Percentiles rank a stretch among this genome's conserved stretches.
phyloP scores from a whole-genome alignment of 2,329 filamentous ascomycete genomes.

The Periconia macrospinosa region DNA sequence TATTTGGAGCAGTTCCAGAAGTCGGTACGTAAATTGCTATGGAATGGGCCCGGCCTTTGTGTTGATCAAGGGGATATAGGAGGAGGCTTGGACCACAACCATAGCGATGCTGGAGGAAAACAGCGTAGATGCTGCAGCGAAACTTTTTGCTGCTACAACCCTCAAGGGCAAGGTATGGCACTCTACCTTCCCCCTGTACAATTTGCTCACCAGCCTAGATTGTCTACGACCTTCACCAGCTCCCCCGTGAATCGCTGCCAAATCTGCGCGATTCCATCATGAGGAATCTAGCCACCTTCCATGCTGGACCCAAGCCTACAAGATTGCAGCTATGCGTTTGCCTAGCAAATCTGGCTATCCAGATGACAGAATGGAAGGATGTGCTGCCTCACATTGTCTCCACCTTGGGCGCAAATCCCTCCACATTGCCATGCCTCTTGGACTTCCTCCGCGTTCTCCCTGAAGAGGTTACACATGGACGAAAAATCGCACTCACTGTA shows the following conservation, averaged over 20 bases:
- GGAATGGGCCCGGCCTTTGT: constrained; percentile 13
- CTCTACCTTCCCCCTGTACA: not conserved
- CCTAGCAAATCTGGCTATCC: constrained; percentile 89
- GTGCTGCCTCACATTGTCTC: constrained; percentile 81
- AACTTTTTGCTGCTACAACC: constrained; percentile 94
- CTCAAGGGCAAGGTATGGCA: constrained; percentile 89
- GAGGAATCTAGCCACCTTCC: constrained; percentile 77
- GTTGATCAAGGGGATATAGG: constrained; percentile 53
- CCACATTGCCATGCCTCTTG: constrained; percentile 82
- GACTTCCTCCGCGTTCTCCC: constrained; percentile 96
- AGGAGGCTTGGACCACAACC: constrained; percentile 87
- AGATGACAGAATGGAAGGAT: constrained; percentile 95
- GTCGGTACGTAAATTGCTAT: constrained; percentile 67
- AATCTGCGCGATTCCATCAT: constrained; percentile 84
- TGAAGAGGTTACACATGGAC: constrained; percentile 98
- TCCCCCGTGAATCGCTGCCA: constrained; percentile 73
- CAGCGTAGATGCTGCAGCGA: constrained; percentile 77
- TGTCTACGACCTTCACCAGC: constrained; percentile 90
- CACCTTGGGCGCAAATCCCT: constrained; percentile 73
- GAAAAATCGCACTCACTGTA: constrained; percentile 99
- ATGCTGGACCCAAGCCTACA: constrained; percentile 73
- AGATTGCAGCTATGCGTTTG: constrained; percentile 93
- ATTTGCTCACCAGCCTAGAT: constrained; percentile 63
- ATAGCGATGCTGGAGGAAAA: constrained; percentile 81
- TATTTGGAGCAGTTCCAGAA: constrained; percentile 97